Percentiles rank a stretch among this genome's conserved stretches.
These are phyloP conservation scores for Hymenoscyphus salicellus DNA, from an alignment of 2,329 filamentous ascomycete species.

Conservation along the genomic window DNA sequence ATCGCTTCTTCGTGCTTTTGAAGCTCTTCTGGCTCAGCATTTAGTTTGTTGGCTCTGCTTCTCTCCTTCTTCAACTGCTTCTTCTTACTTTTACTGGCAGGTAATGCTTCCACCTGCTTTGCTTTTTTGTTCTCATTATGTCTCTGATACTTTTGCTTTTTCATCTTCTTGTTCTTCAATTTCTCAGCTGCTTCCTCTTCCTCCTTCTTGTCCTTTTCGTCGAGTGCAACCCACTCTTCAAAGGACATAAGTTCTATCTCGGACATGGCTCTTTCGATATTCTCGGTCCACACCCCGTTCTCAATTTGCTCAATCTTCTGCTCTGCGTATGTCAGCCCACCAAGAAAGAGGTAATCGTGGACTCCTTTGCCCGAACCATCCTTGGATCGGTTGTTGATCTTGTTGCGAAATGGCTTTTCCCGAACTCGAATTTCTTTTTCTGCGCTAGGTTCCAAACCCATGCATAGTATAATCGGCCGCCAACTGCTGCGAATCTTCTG, in stretches of 20 bases:
- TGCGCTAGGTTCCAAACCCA: not conserved
- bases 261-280: not conserved
- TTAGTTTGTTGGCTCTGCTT: not conserved
- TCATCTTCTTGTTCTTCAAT: not conserved
- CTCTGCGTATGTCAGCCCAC: not conserved
- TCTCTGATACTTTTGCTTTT: not conserved
- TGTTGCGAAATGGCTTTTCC: not conserved
- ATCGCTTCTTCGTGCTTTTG: not conserved
- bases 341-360: not conserved
- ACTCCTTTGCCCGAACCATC: not conserved
- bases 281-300: not conserved
- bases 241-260: not conserved
- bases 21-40: not conserved
- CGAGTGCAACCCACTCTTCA: not conserved
- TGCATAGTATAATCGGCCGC: not conserved
- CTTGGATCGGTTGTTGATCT: not conserved
- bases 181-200: not conserved
- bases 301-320: not conserved
- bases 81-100: not conserved
- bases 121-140: not conserved
- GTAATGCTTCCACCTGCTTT: not conserved
- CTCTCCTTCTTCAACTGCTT: not conserved
- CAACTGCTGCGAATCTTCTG: not conserved
- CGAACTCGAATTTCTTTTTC: not conserved
- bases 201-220: not conserved